Evolutionary conservation across 352 stramenopile genomes (phyloP).

Genomic region (Phytophthora citrophthora): DNA sequence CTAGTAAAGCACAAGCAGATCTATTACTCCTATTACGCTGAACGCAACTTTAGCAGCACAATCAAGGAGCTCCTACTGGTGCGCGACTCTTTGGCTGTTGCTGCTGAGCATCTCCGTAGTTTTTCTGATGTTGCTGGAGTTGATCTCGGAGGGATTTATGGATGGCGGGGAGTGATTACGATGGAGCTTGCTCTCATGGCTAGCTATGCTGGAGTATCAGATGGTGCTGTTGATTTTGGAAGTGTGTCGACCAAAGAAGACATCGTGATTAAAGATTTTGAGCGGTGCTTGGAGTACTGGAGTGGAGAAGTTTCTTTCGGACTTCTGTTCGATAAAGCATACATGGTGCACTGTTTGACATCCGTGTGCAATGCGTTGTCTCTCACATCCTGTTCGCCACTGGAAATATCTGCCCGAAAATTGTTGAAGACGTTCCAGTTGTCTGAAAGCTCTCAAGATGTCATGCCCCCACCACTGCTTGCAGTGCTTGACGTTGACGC

Average conservation of each 20-base stretch:
- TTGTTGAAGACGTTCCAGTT: conserved; percentile 42
- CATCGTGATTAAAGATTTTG: conserved; percentile 50
- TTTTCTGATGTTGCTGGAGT: conserved; percentile 6
- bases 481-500: conserved; percentile 24
- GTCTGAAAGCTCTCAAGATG: neutral
- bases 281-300: conserved; percentile 53
- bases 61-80: conserved; percentile 35
- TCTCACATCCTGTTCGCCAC: conserved; percentile 52
- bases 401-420: conserved; percentile 46
- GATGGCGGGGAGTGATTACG: conserved; percentile 63
- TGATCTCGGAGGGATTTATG: conserved; percentile 59
- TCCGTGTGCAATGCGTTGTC: conserved; percentile 60
- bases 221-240: neutral
- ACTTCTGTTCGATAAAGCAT: conserved; percentile 44
- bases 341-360: conserved; percentile 49
- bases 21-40: conserved; percentile 45
- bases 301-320: conserved; percentile 2
- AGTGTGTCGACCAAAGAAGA: conserved; percentile 38
- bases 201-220: conserved; percentile 37
- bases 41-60: conserved; percentile 18
- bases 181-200: conserved; percentile 57
- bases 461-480: conserved; percentile 32
- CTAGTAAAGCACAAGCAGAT: conserved; percentile 41
- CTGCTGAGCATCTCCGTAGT: conserved; percentile 23
- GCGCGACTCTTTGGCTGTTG: conserved; percentile 28